Base-by-base conservation (phyloP, 768 basidiomycete genomes). In the Sporobolomyces roseus region DNA sequence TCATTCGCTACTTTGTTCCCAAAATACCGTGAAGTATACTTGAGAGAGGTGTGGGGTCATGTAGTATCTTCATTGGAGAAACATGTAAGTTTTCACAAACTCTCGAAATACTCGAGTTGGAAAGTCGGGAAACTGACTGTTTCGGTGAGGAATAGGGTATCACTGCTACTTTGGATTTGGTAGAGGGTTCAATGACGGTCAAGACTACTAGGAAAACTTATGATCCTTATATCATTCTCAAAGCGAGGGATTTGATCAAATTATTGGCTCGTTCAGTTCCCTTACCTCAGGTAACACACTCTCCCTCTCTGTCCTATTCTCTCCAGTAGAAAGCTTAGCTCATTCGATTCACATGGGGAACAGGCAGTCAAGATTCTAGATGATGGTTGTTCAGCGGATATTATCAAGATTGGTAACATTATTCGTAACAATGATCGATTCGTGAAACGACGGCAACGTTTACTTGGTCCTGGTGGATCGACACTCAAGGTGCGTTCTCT, bases 1-100 rank as follows among this genome's bases (percentile, higher is more conserved):
- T 94, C 92, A 0, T 99, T 98, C 76, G 94, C 94, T 14, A 94
- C 96, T 1, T 84, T 99, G 14, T 99, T 99, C 79, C 96, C 96
- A 17, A 98, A 96, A 79, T 98, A 98, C 78, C 85, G 96, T 74
- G 96, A 99, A 84, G 92, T 89, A 77, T 98, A 98, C 77, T 81
- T 99, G 55, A 85, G 92, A 50, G 92, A 98, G 78, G 87, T 89
- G 56, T 99, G 96, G 96, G 87, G 88, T 72, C 88, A 87, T 2
- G 90, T 94, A 16, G 94, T 93, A 0, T 83, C 84, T 65, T 85
- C 90, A 16, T 79, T 99, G 54, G 93, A 97, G 49, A 71, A 85
- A 21, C 86, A 92, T 79, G 92, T 91, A 75, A 53, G 82, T 75
- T 16, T 23, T n/a, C n/a, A n/a, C n/a, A n/a, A n/a, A n/a, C n/a